Conservation (phyloP, 306 rosid genomes). For the Luffa aegyptiaca region DNA sequence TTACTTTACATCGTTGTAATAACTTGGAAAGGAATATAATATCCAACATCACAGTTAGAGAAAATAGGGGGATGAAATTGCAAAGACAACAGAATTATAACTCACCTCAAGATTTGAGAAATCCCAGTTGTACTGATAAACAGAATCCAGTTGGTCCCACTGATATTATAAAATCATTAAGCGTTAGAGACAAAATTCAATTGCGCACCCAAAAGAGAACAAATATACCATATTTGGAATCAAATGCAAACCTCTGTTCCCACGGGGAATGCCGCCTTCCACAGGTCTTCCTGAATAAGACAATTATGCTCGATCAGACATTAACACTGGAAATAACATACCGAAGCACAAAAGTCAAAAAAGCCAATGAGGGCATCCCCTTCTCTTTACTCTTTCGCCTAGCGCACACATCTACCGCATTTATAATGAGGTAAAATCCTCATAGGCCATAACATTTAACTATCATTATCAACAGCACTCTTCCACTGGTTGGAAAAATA, state of each 20-base stretch:
- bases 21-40: not conserved
- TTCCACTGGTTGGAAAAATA: not conserved
- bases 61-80: not conserved
- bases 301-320: conserved; percentile 8
- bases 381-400: not conserved
- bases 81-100: not conserved
- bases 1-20: not conserved
- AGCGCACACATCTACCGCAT: not conserved
- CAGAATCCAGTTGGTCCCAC: conserved; percentile 31
- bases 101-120: conserved; percentile 35
- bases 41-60: not conserved
- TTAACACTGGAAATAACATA: not conserved
- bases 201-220: not conserved
- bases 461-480: not conserved
- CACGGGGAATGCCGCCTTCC: conserved; percentile 35
- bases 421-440: not conserved
- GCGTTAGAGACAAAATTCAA: not conserved
- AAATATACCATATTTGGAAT: not conserved
- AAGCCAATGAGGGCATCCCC: not conserved
- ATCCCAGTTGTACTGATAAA: conserved; percentile 34
- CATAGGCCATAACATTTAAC: not conserved
- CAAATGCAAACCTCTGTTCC: conserved; percentile 29
- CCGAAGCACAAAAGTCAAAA: not conserved
- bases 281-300: conserved; percentile 27
- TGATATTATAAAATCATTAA: not conserved